A percentile compares a stretch with the other conserved stretches of the same genome.
Conservation (phyloP, 202 grass and related monocot species). For the Saccharum hybrid region DNA sequence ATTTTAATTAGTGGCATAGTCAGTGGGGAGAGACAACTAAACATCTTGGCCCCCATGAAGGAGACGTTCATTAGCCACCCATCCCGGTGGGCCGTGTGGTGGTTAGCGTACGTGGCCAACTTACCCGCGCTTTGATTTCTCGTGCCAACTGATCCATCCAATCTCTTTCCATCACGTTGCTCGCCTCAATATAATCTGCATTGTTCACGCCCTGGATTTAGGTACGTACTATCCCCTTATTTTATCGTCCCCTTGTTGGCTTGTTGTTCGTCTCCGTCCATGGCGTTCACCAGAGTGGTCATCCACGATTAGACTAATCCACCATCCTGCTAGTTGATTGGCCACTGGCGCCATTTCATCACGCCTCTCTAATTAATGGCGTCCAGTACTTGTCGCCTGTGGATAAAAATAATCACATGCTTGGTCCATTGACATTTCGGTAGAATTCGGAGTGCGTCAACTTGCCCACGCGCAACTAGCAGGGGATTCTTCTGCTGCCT, state of each 20-base stretch:
- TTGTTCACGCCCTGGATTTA: constrained; percentile 38
- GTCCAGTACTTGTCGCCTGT: not conserved
- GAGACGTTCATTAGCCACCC: not conserved
- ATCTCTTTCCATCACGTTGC: constrained; percentile 30
- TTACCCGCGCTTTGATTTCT: constrained; percentile 10
- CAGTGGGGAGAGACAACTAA: constrained; percentile 4
- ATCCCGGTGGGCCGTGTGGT: not conserved
- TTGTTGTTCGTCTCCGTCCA: constrained; percentile 1
- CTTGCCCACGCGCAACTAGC: not conserved
- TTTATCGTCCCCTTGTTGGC: not conserved
- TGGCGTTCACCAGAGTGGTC: not conserved
- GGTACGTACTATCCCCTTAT: not conserved
- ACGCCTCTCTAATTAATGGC: not conserved
- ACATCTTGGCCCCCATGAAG: constrained; percentile 26
- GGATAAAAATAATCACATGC: not conserved
- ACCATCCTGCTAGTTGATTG: constrained; percentile 19
- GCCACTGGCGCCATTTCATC: not conserved
- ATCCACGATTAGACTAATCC: not conserved
- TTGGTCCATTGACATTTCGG: constrained; percentile 3
- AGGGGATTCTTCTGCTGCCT: not conserved
- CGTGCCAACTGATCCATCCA: not conserved
- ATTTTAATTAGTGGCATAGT: not conserved
- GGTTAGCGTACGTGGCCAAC: constrained; percentile 52
- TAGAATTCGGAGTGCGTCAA: not conserved
- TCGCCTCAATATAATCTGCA: not conserved